These are phyloP conservation scores for Cytospora leucostoma DNA, from an alignment of 2,329 filamentous ascomycete species.

Conservation along the genomic window DNA sequence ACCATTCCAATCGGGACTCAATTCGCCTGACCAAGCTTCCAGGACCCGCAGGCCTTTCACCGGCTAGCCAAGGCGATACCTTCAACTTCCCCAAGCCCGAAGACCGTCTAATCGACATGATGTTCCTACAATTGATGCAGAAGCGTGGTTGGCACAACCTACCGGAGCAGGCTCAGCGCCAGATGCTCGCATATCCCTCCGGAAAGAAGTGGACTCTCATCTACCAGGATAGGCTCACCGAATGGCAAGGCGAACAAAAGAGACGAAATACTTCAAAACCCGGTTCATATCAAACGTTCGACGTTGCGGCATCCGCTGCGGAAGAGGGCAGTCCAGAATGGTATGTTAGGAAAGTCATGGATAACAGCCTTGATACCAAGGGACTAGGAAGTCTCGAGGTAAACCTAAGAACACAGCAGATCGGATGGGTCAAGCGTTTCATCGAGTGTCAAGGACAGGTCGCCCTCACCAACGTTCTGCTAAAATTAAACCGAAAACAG, in stretches of 20 bases:
- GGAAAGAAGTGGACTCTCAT: conserved; percentile 98
- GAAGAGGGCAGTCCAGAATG: conserved; percentile 97
- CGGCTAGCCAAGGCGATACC: conserved; percentile 46
- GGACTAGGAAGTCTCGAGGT: conserved; percentile 91
- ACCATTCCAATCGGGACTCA: conserved; percentile 54
- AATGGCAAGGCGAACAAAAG: conserved; percentile 94
- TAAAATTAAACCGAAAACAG: conserved; percentile 90
- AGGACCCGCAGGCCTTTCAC: conserved; percentile 40
- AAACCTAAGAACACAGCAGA: conserved; percentile 92
- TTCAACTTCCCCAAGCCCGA: conserved; percentile 71
- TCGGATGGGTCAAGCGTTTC: conserved; percentile 95
- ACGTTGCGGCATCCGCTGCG: conserved; percentile 73
- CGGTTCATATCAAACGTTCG: conserved; percentile 67
- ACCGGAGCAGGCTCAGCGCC: conserved; percentile 87
- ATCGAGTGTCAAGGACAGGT: conserved; percentile 97
- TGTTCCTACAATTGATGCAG: conserved; percentile 93
- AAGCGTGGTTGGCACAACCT: conserved; percentile 97
- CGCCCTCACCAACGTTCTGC: conserved; percentile 87
- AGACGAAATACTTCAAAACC: conserved; percentile 73
- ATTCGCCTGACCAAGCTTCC: conserved; percentile 60
- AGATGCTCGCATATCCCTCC: conserved; percentile 94
- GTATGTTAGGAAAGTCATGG: conserved; percentile 97
- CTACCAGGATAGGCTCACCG: conserved; percentile 89
- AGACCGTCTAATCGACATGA: conserved; percentile 81
- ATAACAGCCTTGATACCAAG: conserved; percentile 89